Evolutionary conservation across 169 alveolate species (phyloP), one percentile per base, ranked within the genome.

Genomic region (Plasmodium fragile): DNA sequence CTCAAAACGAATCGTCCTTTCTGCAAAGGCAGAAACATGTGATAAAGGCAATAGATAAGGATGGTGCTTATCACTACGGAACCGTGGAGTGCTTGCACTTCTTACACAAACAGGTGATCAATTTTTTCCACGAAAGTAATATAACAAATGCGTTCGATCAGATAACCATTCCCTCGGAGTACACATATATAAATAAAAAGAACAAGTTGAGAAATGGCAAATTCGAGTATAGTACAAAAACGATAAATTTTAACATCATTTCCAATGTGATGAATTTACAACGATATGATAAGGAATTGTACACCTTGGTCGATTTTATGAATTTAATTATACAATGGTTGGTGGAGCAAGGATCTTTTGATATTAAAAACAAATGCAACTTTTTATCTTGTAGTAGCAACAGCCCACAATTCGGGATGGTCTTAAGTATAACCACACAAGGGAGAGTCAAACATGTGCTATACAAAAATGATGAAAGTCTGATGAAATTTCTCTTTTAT

Each of bases 241-340:
- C 53, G 10, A 30, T 75, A 34, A 75, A 85, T 4, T 85, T 85
- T 53, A 85, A 52, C 43, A 85, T 85, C 80, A 53, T 85, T 73
- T 73, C 93, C n/a, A 55, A 85, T 69, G 79, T 85, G 80, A 55
- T 85, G 84, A 85, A 85, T 85, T 75, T 85, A 13, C 93, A 85
- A 85, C 55, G 43, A 34, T 85, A 73, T 75, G 80, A 85, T 75
- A 34, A 72, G 53, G 81, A 85, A 75, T 73, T 85, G 71, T 49
- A n/a, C 69, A 85, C 93, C 0, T 32, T 53, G 45, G 16, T 49
- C 0, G 85, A 85, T 28, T 45, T 85, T 85, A 52, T 85, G 39
- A 16, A 85, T 32, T 25, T 52, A 85, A 85, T 85, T 28, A 18
- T 85, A 7, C 75, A 77, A 30, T 85, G 85, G 93, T 45, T 52